Base-by-base conservation (phyloP, 441 rosid genomes). In the Eruca vesicaria region DNA sequence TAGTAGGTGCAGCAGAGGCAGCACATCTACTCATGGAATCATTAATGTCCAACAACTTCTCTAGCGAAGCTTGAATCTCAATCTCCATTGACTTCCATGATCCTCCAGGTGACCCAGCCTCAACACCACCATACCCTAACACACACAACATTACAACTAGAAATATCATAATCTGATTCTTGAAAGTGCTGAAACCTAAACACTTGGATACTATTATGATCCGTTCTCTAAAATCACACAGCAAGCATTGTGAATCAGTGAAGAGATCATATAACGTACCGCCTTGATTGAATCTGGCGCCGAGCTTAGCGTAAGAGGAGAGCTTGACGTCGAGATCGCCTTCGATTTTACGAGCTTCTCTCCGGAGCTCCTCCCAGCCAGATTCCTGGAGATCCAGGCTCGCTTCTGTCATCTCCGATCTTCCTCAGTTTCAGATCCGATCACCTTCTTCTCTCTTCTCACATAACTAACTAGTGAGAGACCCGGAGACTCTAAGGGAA, bases 11-110 rank as follows among this genome's bases (percentile, higher is more conserved):
- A 72, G 96, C 90, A 50, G 97, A 91, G 52, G 89, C 88, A 84
- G 99, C 98, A 71, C 98, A 93, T 82, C 97, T 86, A 84, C 99
- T 90, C 99, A 93, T 89, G 68, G 97, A 81, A 77, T 96, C 99
- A 82, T 93, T 96, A 26, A 77, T 84, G 69, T 96, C 99, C 64
- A 91, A 64, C 66, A 96, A 82, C 82, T 96, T 96, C 91, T 91
- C 97, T 3, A 96, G 96, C 81, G 82, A 82, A 0, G 96, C 91
- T 55, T 91, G 97, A 41, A 96, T 96, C 78, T 96, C 98, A 89
- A 96, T 96, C 82, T 91, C 99, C 96, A 91, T 90, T 2, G 97
- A 93, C 86, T 90, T 93, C 97, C 97, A 88, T 64, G 98, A 89
- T 83, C 97, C 83, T 70, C 90, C 84, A 32, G 97, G 97, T 3